phyloP scores from a whole-genome alignment of 345 rosid genomes.

The Populus nigra region DNA sequence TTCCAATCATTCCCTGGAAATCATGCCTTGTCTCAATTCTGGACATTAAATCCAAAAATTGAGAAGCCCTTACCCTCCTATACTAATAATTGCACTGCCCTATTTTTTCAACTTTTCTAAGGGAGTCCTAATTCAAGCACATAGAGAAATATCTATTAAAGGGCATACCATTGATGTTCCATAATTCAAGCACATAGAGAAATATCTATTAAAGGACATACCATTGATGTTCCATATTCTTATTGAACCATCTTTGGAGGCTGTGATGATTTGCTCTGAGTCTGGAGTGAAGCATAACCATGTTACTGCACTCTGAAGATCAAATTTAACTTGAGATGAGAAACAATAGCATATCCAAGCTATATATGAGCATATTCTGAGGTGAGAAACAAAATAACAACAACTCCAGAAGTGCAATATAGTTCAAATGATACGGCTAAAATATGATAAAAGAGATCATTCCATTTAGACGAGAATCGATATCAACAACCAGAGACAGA shows the following conservation, averaged over 20 bases:
- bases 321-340: constrained; percentile 13
- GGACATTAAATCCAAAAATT: neutral
- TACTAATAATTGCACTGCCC: neutral
- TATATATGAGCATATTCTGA: neutral
- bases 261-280: constrained; percentile 87
- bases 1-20: neutral
- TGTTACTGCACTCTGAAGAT: constrained; percentile 88
- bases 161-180: constrained; percentile 87
- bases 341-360: constrained; percentile 8
- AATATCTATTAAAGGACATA: constrained; percentile 12
- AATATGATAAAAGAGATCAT: neutral
- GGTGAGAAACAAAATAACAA: neutral
- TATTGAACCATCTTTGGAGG: constrained; percentile 89
- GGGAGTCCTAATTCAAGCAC: neutral
- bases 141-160: neutral
- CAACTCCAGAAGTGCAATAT: neutral
- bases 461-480: neutral
- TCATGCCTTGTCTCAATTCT: neutral
- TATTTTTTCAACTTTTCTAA: neutral
- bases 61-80: neutral
- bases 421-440: neutral
- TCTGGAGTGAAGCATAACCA: constrained; percentile 84
- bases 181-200: constrained; percentile 7
- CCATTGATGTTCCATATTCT: constrained; percentile 97
- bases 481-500: neutral